phyloP scores from a whole-genome alignment of 352 stramenopile species.

The Globisporangium cystogenes region DNA sequence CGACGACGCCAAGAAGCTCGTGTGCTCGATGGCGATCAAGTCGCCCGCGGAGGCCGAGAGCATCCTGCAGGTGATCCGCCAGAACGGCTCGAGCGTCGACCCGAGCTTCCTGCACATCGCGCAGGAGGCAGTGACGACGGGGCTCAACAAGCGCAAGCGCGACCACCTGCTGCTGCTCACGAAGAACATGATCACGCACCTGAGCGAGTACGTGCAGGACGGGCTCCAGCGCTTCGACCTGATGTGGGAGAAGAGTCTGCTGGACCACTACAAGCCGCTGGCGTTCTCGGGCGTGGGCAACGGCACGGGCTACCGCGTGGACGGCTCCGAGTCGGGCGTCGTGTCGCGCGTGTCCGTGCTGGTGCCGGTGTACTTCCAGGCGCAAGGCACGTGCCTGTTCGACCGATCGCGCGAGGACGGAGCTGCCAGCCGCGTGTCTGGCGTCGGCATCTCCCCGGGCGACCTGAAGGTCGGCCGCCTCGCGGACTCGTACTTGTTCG shows the following conservation, averaged over 20 bases:
- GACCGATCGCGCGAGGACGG: constrained; percentile 58
- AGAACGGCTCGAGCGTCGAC: constrained; percentile 44
- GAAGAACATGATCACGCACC: constrained; percentile 82
- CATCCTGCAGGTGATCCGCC: constrained; percentile 56
- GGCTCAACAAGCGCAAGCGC: constrained; percentile 54
- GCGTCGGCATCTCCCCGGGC: constrained; percentile 59
- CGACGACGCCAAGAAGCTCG: constrained; percentile 74
- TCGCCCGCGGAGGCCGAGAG: constrained; percentile 64
- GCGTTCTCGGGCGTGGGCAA: constrained; percentile 68
- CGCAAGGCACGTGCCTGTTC: constrained; percentile 74
- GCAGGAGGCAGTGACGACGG: constrained; percentile 57
- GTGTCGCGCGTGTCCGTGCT: constrained; percentile 72
- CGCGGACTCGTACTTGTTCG: constrained; percentile 76
- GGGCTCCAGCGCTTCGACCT: constrained; percentile 75
- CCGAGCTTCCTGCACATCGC: constrained; percentile 58
- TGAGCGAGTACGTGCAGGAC: constrained; percentile 81
- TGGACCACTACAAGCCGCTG: constrained; percentile 77
- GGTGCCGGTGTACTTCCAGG: constrained; percentile 74
- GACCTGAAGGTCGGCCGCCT: constrained; percentile 61
- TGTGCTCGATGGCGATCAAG: constrained; percentile 84
- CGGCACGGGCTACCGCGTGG: constrained; percentile 61
- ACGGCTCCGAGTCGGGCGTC: constrained; percentile 42
- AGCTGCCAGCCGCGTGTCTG: constrained; percentile 39
- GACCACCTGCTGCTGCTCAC: constrained; percentile 76
- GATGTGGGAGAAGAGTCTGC: constrained; percentile 80